Evolutionary conservation across 208 protist species (phyloP), one percentile per base, ranked within the genome.

Genomic region (Strigomonas oncopelti): DNA sequence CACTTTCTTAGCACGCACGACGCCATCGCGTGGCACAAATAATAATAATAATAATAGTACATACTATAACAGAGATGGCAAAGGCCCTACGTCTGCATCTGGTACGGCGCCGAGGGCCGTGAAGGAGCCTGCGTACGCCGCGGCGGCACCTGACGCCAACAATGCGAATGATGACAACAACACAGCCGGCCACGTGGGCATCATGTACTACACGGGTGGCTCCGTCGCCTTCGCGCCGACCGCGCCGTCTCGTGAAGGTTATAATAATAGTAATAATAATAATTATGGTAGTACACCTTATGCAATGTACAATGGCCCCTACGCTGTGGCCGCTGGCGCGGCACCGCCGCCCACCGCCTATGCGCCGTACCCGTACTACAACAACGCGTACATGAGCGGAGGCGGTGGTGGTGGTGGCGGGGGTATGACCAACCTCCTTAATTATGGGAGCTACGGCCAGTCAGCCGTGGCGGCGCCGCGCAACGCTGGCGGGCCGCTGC

Each of bases 31-130:
- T n/a, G n/a, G n/a, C n/a, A n/a, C n/a, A n/a, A 58, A 58, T 58
- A 58, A 27, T 58, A 58, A 58, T 58, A 58, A 46, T 46, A 36
- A 18, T 63, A 36, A 46, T 46, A 63, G 31, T 63, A 63, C 16
- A 29, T 29, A 58, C 27, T 58, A 58, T 58, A 20, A 20, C 27
- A 24, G 14, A 58, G 20, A 58, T 27, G 53, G 27, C 9, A n/a
- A 8, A 8, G 53, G 53, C n/a, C n/a, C 53, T 20, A 58, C 53
- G 9, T 29, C 53, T 58, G 27, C 27, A 24, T 58, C 11, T 58
- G 27, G 56, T 38, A 29, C 56, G 28, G 7, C 56, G 4, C 8
- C 29, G 25, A 22, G 16, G 25, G 8, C 32, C 56, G 56, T 34
- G 14, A 4, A 56, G 7, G 7, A 24, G 24, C n/a, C 24, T 4